Evolutionary conservation across 23 red algal genomes (phyloP), one percentile per base, ranked within the genome.

Genomic region (Gracilaria gracilis): DNA sequence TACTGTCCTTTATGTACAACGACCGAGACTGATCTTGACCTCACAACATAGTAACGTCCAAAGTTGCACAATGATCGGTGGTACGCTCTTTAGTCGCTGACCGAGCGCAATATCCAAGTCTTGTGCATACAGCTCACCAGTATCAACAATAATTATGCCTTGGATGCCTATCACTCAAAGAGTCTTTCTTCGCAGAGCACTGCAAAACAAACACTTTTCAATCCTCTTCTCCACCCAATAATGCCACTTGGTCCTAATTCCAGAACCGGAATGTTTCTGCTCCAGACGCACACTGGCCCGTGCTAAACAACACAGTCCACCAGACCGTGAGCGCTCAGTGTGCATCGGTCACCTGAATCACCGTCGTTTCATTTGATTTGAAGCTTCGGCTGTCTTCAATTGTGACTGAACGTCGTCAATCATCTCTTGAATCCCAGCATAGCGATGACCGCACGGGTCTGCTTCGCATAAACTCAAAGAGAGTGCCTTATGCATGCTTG

Each of bases 91-190:
- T 8, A 24, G 59, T 62, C 59, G 27, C 27, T 12, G 59, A 62
- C 59, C 59, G 59, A 62, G 59, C 59, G 59, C 59, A 62, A 62
- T 62, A 62, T 4, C 59, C 59, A 24, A 62, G 23, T 62, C 3
- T 19, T 55, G 44, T 48, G 44, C 44, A 5, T 12, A 48, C 5
- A 8, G 44, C 12, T 48, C 7, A 12, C 44, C 5, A 48, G 44
- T 8, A 48, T 48, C 44, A 48, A 12, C 44, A 17, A 58, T 20
- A 20, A n/a, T n/a, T 15, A 58, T 58, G 55, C 55, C 3, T 58
- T 58, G 23, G 55, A 58, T 4, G 14, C 17, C 55, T 2, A 20
- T 58, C 9, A 19, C 23, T 58, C 21, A 17, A 3, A 4, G 17
- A 58, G 23, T 58, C 17, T n/a, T n/a, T n/a, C 55, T 58, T 58